Base-by-base conservation (phyloP, 2,329 filamentous ascomycete species). In the Pestalotiopsis sp. region DNA sequence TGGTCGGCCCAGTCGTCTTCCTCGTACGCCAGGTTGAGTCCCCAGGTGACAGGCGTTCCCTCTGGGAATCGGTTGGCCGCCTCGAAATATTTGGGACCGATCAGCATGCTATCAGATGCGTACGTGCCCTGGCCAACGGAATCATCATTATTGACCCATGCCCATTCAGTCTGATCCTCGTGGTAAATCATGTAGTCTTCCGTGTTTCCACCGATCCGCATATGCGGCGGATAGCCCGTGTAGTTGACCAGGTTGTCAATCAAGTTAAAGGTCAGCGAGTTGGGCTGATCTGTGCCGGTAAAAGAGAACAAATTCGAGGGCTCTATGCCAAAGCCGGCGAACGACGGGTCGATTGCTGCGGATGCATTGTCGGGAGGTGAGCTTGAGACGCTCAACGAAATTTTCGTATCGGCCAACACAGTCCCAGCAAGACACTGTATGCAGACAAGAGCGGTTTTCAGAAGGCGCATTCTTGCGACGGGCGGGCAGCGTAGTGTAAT, bases 251-350 rank as follows among this genome's bases (percentile, higher is more conserved):
- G 79, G 73, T 85, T 86, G 70, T 82, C 77, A 14, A 87, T 74
- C 36, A 86, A 77, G 70, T 85, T 83, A n/a, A 84, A 73, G 17
- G 83, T 82, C 38, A 86, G 73, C 11, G 75, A 59, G 72, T 87
- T 87, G 20, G 82, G 71, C 5, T 76, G 68, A 23, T 77, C 78
- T 41, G 74, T 74, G 67, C 85, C 84, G 13, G 83, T 85, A 74
- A 84, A 87, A 64, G 84, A 84, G 75, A 83, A 86, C 7, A 87
- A 78, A 70, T 86, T 86, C 23, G 83, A 85, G 31, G 84, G 81
- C 77, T 87, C 85, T 70, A 86, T 86, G 59, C 85, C 84, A 69
- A 86, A 84, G 68, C 84, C 84, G 11, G 82, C 84, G 72, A 82
- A 86, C 1, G 82, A 82, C 9, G 81, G 79, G 72, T 80, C 76